phyloP scores from a whole-genome alignment of 2,329 filamentous ascomycete genomes.

The Periglandula ipomoeae region DNA sequence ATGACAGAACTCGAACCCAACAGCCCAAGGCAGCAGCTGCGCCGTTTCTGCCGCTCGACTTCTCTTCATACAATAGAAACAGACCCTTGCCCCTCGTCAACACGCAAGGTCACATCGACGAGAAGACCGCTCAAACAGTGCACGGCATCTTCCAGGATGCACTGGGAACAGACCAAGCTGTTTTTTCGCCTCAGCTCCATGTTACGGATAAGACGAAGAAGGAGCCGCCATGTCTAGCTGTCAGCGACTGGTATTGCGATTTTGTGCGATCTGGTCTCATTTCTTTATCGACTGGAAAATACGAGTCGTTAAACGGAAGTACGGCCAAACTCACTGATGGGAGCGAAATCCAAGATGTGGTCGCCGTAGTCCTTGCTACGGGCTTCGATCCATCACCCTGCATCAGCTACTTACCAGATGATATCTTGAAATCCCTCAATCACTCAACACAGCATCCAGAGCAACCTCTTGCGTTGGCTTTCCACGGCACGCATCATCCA shows the following conservation, averaged over 20 bases:
- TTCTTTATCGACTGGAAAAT: constrained; percentile 37
- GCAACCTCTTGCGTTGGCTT: constrained; percentile 58
- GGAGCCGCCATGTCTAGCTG: constrained; percentile 55
- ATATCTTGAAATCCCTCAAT: constrained; percentile 47
- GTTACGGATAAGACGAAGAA: constrained; percentile 30
- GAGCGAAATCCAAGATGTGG: constrained; percentile 42
- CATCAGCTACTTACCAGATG: constrained; percentile 52
- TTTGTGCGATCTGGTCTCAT: constrained; percentile 62
- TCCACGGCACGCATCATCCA: constrained; percentile 55
- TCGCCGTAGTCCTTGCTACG: constrained; percentile 63
- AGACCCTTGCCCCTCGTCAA: constrained; percentile 52
- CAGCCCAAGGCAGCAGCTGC: constrained; percentile 39
- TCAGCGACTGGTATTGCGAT: constrained; percentile 64
- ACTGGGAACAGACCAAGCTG: constrained; percentile 45
- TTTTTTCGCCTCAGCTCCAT: constrained; percentile 34
- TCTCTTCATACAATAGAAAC: constrained; percentile 61
- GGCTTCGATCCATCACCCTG: constrained; percentile 60
- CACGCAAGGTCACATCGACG: constrained; percentile 53
- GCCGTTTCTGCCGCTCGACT: constrained; percentile 63
- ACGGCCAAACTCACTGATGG: constrained; percentile 23
- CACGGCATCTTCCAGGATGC: constrained; percentile 41
- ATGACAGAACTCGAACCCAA: background rate
- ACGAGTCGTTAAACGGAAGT: constrained; percentile 24
- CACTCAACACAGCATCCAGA: constrained; percentile 44
- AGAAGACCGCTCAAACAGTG: constrained; percentile 43